These are phyloP conservation scores for Microbotryum silenes-acaulis DNA, from an alignment of 1,284 basidiomycete genomes.

Conservation along the genomic window DNA sequence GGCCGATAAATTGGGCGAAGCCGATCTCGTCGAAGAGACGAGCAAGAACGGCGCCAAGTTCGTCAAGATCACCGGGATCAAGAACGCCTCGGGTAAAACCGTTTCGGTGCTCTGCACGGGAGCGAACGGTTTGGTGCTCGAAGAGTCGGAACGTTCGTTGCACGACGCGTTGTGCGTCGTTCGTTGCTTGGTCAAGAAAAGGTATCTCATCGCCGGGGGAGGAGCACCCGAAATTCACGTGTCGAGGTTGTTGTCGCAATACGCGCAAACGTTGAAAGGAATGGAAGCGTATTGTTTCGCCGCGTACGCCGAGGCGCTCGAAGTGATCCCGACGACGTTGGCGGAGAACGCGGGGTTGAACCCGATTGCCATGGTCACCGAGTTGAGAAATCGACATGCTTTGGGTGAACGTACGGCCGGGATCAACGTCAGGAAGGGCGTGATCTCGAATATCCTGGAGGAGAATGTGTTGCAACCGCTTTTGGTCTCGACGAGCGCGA, in stretches of 20 bases:
- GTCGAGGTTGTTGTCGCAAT: constrained; percentile 83
- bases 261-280: constrained; percentile 88
- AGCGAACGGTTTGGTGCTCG: constrained; percentile 84
- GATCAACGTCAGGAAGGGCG: constrained; percentile 85
- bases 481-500: constrained; percentile 87
- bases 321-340: constrained; percentile 94
- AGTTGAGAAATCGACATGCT: constrained; percentile 92
- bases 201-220: constrained; percentile 90
- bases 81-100: constrained; percentile 80
- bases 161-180: constrained; percentile 99
- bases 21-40: constrained; percentile 90
- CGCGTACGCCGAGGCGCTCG: constrained; percentile 94
- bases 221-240: constrained; percentile 98
- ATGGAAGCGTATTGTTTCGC: constrained; percentile 99
- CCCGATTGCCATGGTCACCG: constrained; percentile 96
- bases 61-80: constrained; percentile 89
- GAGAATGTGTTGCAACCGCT: constrained; percentile 97
- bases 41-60: constrained; percentile 80
- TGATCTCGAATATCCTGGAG: constrained; percentile 47
- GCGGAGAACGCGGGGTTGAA: constrained; percentile 98
- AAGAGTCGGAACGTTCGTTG: constrained; percentile 93
- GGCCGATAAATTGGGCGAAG: constrained; percentile 97
- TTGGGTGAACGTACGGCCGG: constrained; percentile 90
- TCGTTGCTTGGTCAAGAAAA: constrained; percentile 95
- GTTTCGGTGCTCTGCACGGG: constrained; percentile 95